Evolutionary conservation across 345 rosid species (phyloP), one percentile per base, ranked within the genome.

Genomic region (Syzygium grande): DNA sequence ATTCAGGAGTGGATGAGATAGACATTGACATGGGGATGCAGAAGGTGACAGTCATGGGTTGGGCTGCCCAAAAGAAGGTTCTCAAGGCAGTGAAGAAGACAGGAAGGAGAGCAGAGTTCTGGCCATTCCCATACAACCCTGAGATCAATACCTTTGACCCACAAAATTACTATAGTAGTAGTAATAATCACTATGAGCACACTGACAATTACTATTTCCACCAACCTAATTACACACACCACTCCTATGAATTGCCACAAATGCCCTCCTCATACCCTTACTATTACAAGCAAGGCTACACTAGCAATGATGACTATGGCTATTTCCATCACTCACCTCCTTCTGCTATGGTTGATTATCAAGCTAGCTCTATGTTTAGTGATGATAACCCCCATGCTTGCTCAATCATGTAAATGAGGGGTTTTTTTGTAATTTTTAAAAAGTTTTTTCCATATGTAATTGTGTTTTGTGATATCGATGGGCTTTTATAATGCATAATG

Each of bases 321-420:
- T 93, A 94, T 88, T 85, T 85, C 89, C 94, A 89, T 49, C 91
- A 51, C 68, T 90, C 92, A 46, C 91, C 90, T 56, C 52, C 89
- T 88, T 23, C 51, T 19, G 11, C 87, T 12, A 65, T 41, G 51
- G 88, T 93, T 29, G 90, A 93, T 52, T 90, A 92, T 43, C 90
- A 86, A 56, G 88, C 94, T 85, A 59, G 90, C 85, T 78, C 95
- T 84, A 16, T 96, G 90, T 96, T 96, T 68, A 94, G 93, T 58
- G 98, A 97, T 84, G 99, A 96, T 6, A 96, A 96, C 88, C 98
- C 97, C 41, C 92, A 96, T 88, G 96, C 97, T 91, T 96, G 98
- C 85, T 87, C 92, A 38, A 92, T 95, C 16, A 94, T 95, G 96
- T 94, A 83, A 25, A 11, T 52, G 51, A 38, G 56, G 55, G 30